Evolutionary conservation across 768 basidiomycete species (phyloP).

Genomic region (Tremella mesenterica): DNA sequence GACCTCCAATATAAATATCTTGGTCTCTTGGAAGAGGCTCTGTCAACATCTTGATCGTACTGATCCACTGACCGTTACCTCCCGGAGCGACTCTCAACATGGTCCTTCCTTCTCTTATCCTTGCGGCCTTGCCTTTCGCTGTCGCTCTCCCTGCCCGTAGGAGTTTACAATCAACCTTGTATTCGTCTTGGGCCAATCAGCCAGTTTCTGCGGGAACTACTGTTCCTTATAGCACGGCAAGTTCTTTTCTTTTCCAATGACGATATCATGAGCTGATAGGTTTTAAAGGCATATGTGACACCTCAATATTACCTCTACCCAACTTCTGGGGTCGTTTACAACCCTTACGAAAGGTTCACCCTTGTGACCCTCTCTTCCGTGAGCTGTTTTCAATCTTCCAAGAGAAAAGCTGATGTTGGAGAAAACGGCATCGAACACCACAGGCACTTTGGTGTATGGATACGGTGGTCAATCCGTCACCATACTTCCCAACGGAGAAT

Average conservation of each 20-base stretch:
- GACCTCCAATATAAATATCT: too few relatives aligned
- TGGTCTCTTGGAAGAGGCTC: too few relatives aligned
- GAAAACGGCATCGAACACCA: conserved; percentile 1
- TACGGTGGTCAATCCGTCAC: conserved; percentile 8
- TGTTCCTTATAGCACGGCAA: background rate
- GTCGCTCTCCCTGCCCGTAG: too few relatives aligned
- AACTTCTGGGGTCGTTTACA: background rate
- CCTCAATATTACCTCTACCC: background rate
- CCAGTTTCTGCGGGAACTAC: background rate
- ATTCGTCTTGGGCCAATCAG: background rate
- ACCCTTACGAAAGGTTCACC: background rate
- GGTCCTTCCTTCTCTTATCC: too few relatives aligned
- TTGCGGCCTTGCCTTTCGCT: too few relatives aligned
- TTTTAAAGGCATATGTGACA: background rate
- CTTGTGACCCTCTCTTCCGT: background rate
- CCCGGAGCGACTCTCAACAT: too few relatives aligned
- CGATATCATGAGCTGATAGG: background rate
- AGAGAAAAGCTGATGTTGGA: background rate
- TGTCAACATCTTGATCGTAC: too few relatives aligned
- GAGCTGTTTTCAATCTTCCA: background rate
- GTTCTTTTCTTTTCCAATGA: background rate
- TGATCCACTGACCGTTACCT: too few relatives aligned
- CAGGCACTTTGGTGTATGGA: background rate
- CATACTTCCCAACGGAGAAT: conserved; percentile 2
- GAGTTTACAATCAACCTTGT: too few relatives aligned